Evolutionary conservation across 768 basidiomycete species (phyloP).

Genomic region (Rhodotorula paludigena): DNA sequence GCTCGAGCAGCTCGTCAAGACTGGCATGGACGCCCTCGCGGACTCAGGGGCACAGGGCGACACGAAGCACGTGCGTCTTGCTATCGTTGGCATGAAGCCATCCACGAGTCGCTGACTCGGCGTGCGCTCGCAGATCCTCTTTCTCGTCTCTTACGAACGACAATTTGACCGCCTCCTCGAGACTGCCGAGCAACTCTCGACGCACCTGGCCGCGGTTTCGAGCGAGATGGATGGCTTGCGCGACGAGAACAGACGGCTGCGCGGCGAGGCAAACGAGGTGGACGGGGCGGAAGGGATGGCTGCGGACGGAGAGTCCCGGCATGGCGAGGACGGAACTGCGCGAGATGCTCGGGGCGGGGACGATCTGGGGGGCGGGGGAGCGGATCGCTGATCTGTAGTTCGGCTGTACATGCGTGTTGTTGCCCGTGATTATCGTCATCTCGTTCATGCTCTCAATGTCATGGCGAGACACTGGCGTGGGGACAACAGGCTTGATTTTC

Average conservation of each 20-base stretch:
- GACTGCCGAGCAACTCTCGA: constrained; percentile 15
- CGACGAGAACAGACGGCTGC: not conserved
- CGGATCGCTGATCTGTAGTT: not conserved
- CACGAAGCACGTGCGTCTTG: constrained; percentile 2
- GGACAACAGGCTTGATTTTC: too few species aligned
- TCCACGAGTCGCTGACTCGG: not conserved
- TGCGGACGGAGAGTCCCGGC: too few species aligned
- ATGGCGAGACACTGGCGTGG: too few species aligned
- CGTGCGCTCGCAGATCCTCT: not conserved
- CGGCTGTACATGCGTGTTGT: not conserved
- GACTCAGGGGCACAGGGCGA: constrained; percentile 1
- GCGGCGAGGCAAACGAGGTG: not conserved
- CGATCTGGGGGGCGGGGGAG: too few species aligned
- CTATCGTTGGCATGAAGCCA: too few species aligned
- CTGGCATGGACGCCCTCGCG: not conserved
- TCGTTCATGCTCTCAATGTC: not conserved
- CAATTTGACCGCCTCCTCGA: constrained; percentile 18
- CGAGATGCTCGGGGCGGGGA: too few species aligned
- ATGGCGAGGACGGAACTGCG: too few species aligned
- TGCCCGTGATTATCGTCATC: not conserved
- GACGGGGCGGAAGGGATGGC: not conserved
- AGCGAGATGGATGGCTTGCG: not conserved
- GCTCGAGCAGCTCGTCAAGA: not conserved
- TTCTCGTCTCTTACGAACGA: constrained; percentile 25
- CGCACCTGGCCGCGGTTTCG: not conserved